Percentiles rank a stretch among this genome's conserved stretches.
Evolutionary conservation across 1,284 basidiomycete species (phyloP).

Genomic region (Leccinum fuscescens): DNA sequence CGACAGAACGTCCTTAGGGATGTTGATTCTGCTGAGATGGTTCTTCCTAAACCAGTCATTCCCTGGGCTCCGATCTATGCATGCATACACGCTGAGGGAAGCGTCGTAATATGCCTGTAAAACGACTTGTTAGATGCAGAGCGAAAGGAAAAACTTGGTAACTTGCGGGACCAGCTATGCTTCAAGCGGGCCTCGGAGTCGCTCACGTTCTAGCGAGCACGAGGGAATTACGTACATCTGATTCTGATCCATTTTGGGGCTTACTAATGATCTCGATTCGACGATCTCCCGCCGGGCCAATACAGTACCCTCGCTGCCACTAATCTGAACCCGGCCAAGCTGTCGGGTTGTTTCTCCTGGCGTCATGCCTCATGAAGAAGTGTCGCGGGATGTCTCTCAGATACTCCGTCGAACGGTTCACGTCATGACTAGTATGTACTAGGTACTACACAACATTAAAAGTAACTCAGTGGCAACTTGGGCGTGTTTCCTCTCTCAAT

Average conservation of each 20-base stretch:
- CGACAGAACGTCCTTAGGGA: not conserved
- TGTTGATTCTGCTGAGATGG: not conserved
- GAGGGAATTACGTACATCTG: not conserved
- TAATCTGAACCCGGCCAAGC: not conserved
- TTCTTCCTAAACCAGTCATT: not conserved
- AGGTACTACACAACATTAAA: too few species aligned
- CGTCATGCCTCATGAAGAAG: not conserved
- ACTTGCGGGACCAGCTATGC: too few species aligned
- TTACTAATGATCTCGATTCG: not conserved
- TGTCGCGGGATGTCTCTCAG: not conserved
- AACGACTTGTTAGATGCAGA: not conserved
- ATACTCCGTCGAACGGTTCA: too few species aligned
- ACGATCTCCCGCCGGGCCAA: too few species aligned
- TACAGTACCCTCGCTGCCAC: too few species aligned
- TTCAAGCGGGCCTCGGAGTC: too few species aligned
- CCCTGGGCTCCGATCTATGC: not conserved
- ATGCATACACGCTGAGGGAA: not conserved
- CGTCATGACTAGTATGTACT: too few species aligned
- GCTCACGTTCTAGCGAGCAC: too few species aligned
- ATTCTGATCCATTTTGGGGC: too few species aligned
- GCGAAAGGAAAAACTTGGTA: not conserved
- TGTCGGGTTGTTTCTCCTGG: not conserved
- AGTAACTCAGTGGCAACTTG: too few species aligned
- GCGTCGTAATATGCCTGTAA: not conserved
- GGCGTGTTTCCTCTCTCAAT: too few species aligned